Evolutionary conservation across 768 basidiomycete genomes (phyloP), one percentile per base, ranked within the genome.

Genomic region (Termitomyces heimii): DNA sequence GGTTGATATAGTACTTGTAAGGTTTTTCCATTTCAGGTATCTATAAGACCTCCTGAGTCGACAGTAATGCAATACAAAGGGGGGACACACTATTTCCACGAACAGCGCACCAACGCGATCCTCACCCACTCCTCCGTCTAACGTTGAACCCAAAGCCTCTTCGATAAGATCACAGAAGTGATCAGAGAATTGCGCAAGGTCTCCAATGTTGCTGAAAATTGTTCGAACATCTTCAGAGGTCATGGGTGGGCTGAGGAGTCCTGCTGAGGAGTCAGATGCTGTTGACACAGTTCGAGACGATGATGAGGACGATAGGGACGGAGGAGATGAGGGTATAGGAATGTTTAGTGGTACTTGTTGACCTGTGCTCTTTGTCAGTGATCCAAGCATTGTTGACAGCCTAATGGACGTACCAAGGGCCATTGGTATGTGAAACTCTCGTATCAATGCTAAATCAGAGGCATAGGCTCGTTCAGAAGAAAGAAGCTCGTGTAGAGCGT

Each of bases 401-500:
- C 28, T 35, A 44, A 29, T 42, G 28, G 40, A 77, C 80, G 60
- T 72, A 82, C 91, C 90, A 64, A 87, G 74, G 46, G 90, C 91
- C 53, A 91, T 71, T 6, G 89, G 89, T 40, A 92, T 84, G 63
- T 93, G 86, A 26, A 92, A 79, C 59, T 89, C 85, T 53, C 85
- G 78, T 60, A 93, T 83, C 54, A 92, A 75, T 16, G 85, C 86
- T 28, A 94, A 76, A 75, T 93, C 92, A n/a, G 84, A 84, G 13
- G 91, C 86, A 69, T 92, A 92, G 1, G 88, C 86, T 28, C 88
- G 77, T 66, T 94, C 91, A 22, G 88, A 89, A 12, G 86, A 82
- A 45, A 93, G 77, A 28, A 94, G 71, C 62, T 94, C 92, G 51
- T 83, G 80, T 22, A 93, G 73, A 9, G 90, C 90, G 67, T 93